Base-by-base conservation (phyloP, 2,329 filamentous ascomycete species). In the Malbranchea cinnamomea region DNA sequence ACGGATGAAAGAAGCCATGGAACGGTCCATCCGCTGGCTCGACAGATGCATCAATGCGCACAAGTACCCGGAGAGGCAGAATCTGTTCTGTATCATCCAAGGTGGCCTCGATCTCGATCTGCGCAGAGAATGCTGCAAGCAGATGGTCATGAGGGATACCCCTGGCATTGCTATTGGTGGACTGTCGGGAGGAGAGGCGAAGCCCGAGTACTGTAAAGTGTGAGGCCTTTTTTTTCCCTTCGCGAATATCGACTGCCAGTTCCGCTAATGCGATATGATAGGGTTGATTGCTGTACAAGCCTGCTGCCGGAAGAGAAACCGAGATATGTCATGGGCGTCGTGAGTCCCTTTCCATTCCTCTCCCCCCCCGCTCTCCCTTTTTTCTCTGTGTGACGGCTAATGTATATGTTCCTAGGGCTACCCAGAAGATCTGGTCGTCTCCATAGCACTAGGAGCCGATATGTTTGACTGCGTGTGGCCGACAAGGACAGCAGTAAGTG, bases 381-480 rank as follows among this genome's bases (percentile, higher is more conserved):
- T n/a, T n/a, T n/a, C n/a, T n/a, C n/a, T n/a, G 4, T 16, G 11
- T 13, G 22, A 20, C 4, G 23, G 22, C 9, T n/a, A 28, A 20
- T 27, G 52, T 49, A 28, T 42, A 31, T 5, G 9, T 31, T 8
- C 28, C 15, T 31, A 71, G 67, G 84, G 89, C 8, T 98, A 94
- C 53, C 89, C 89, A 1, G 89, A 95, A 59, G 89, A 98, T 48
- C 64, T 98, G 33, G 71, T 98, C 2, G 85, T 98, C 22, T 91
- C 83, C 31, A 76, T 94, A 3, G 89, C 89, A 1, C 67, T 98
- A 1, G 89, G 89, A 3, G 89, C 89, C 28, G 89, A 98, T 57
- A 98, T 98, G 89, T 98, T 98, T 51, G 89, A 98, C 57, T 98
- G 91, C 49, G 89, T 98, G 5, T 98, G 89, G 89, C 91, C 89